phyloP scores from a whole-genome alignment of 1,139 yeast genomes.

The Taiozyma sp. region DNA sequence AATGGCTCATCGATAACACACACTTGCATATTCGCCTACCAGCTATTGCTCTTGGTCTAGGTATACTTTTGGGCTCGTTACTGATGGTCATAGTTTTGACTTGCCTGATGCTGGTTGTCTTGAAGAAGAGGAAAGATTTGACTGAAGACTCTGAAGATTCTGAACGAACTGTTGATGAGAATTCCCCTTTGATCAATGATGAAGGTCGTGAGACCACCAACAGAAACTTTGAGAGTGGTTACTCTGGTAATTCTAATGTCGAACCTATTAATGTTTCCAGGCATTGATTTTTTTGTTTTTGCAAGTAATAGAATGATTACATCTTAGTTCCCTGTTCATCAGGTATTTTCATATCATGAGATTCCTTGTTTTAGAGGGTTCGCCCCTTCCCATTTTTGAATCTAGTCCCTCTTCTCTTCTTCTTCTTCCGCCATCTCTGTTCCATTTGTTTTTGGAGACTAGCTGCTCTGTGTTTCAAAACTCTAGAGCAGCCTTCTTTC shows the following conservation, averaged over 20 bases:
- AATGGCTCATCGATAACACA: constrained; percentile 53
- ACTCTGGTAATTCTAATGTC: constrained; percentile 10
- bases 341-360: too few relatives aligned
- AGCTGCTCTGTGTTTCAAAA: too few relatives aligned
- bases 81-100: constrained; percentile 29
- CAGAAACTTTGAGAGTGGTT: constrained; percentile 11
- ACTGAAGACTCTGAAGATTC: not conserved
- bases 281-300: not conserved
- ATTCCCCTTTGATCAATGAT: not conserved
- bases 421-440: too few relatives aligned
- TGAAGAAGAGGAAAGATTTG: constrained; percentile 18
- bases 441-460: too few relatives aligned
- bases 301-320: too few relatives aligned
- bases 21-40: constrained; percentile 59
- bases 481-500: too few relatives aligned
- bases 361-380: too few relatives aligned
- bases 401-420: too few relatives aligned
- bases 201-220: not conserved
- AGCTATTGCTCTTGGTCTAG: constrained; percentile 60
- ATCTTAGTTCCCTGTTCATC: too few relatives aligned
- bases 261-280: constrained; percentile 9
- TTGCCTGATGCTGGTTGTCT: constrained; percentile 30
- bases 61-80: constrained; percentile 55
- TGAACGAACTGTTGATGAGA: constrained; percentile 1
- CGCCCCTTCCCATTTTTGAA: too few relatives aligned